These are phyloP conservation scores for Myriangium duriaei DNA, from an alignment of 2,329 filamentous ascomycete species.

Conservation along the genomic window DNA sequence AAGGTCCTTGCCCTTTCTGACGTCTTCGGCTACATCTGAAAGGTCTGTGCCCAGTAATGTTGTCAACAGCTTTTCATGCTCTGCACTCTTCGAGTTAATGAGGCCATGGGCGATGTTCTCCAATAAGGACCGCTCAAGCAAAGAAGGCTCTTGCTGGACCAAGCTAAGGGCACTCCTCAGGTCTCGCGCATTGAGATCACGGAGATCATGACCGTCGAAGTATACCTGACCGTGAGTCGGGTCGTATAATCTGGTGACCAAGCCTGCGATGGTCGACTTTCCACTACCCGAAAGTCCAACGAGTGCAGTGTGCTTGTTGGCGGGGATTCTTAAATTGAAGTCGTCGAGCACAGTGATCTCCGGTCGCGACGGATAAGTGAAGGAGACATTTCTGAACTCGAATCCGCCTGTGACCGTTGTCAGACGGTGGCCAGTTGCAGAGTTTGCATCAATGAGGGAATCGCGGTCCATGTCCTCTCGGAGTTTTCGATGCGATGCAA, in stretches of 20 bases:
- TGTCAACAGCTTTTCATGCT: constrained; percentile 29
- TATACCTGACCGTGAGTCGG: constrained; percentile 20
- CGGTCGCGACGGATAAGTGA: constrained; percentile 30
- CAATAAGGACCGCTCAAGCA: constrained; percentile 39
- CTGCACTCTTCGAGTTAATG: constrained; percentile 26
- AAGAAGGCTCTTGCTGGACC: constrained; percentile 40
- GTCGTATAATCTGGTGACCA: constrained; percentile 27
- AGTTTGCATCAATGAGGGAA: constrained; percentile 27
- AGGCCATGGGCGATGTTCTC: constrained; percentile 43
- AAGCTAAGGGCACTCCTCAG: constrained; percentile 24
- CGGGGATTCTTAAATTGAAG: constrained; percentile 25
- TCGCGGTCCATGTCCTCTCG: constrained; percentile 43
- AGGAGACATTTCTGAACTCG: constrained; percentile 28
- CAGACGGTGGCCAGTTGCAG: constrained; percentile 19
- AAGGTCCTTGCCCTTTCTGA: constrained; percentile 40
- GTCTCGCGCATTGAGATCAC: constrained; percentile 25
- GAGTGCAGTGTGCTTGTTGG: constrained; percentile 30
- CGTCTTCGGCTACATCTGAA: constrained; percentile 38
- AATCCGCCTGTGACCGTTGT: constrained; percentile 15
- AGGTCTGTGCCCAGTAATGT: constrained; percentile 39
- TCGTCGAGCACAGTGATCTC: constrained; percentile 27
- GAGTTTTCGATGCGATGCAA: constrained; percentile 46
- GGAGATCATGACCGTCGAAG: constrained; percentile 28
- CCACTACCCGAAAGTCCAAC: constrained; percentile 32
- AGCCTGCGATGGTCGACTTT: constrained; percentile 29